Evolutionary conservation across 306 rosid genomes (phyloP), one percentile per base, ranked within the genome.

Genomic region (Sechiopsis laciniata): DNA sequence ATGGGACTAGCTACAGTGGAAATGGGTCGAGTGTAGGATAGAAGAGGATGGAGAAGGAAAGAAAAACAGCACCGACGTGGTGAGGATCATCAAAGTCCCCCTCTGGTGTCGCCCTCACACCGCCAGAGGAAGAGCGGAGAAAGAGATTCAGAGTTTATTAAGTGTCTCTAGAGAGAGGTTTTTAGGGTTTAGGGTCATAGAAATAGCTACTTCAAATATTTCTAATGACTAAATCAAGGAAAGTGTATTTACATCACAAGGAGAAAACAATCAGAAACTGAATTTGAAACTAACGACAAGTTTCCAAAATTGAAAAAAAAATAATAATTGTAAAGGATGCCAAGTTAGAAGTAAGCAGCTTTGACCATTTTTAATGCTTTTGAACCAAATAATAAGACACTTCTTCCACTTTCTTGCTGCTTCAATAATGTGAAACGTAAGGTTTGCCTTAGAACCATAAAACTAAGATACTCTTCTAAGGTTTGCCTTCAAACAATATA

Each of bases 321-420:
- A 17, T n/a, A n/a, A n/a, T n/a, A 40, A 13, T 8, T 46, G 45
- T 22, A 8, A 48, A 48, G 57, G 73, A 48, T 22, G 40, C 20
- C 45, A 50, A 14, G 58, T 2, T 22, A 46, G 20, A 45, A 35
- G 24, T 40, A 9, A 42, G 55, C 37, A 10, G 19, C 55, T 45
- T 67, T 46, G 55, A 69, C 58, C 73, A 70, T 26, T 52, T 51
- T 70, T 15, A 69, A 8, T 70, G 60, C 24, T 29, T 70, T 51
- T 20, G 53, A 54, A 26, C 59, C 60, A 16, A 69, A 70, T 15
- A 52, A 22, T 9, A 10, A 70, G 74, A 14, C 22, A 14, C 14
- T 15, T 50, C 74, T 21, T 70, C 74, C 74, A 26, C 60, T 20
- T 15, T 69, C 46, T 26, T 14, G 13, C 22, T 51, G 74, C 74